phyloP scores from a whole-genome alignment of 345 rosid genomes.

The Citrus maxima region DNA sequence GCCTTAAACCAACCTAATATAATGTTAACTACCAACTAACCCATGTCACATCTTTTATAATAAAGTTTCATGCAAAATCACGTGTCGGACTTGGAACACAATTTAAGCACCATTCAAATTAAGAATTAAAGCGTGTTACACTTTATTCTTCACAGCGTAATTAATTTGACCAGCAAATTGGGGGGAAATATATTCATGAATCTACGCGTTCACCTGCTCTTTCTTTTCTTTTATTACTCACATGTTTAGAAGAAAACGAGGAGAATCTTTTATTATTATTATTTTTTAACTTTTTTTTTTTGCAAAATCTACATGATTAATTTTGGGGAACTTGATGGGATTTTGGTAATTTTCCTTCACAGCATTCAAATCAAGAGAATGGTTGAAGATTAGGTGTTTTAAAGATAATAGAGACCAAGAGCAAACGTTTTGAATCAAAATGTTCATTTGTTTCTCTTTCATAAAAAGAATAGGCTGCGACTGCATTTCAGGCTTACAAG shows the following conservation, averaged over 20 bases:
- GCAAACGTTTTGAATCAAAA: background rate
- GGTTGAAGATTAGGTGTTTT: background rate
- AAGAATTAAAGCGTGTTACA: background rate
- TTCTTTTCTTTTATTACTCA: background rate
- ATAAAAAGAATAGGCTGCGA: background rate
- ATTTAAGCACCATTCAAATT: background rate
- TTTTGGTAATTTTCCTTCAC: too few relatives aligned
- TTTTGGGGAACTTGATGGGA: too few relatives aligned
- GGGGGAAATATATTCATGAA: background rate
- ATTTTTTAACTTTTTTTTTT: too few relatives aligned
- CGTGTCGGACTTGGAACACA: background rate
- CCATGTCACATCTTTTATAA: background rate
- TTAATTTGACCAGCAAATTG: background rate
- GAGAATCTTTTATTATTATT: too few relatives aligned
- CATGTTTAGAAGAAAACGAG: background rate
- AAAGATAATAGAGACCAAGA: background rate
- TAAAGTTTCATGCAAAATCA: background rate
- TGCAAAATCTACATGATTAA: too few relatives aligned
- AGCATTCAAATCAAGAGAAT: background rate
- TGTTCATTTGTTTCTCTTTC: background rate
- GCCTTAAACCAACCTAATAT: background rate
- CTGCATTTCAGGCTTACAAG: background rate
- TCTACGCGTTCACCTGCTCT: background rate
- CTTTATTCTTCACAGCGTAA: background rate
- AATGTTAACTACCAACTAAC: background rate